Evolutionary conservation across 306 rosid species (phyloP).

Genomic region (Prunus mongolica): DNA sequence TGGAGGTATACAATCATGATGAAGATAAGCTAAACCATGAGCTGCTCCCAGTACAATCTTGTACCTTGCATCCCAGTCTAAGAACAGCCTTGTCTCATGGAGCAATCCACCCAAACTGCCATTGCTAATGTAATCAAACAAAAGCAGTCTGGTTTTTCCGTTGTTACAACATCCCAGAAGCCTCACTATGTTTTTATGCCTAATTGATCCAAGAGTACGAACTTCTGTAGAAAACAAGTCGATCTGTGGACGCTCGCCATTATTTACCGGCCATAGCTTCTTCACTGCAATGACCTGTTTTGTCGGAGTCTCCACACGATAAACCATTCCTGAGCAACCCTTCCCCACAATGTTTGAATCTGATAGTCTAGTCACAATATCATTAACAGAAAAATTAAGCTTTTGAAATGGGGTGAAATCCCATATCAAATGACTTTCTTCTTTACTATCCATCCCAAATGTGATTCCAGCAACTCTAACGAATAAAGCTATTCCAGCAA

Average conservation of each 20-base stretch:
- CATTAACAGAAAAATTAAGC: constrained; percentile 68
- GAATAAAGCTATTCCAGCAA: constrained; percentile 52
- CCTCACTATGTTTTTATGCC: constrained; percentile 90
- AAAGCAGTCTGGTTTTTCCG: constrained; percentile 68
- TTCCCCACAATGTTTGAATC: constrained; percentile 82
- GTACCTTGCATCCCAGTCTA: constrained; percentile 96
- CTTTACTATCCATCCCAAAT: constrained; percentile 34
- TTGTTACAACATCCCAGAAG: constrained; percentile 83
- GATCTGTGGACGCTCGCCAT: constrained; percentile 57
- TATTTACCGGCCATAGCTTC: constrained; percentile 78
- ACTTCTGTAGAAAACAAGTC: constrained; percentile 81
- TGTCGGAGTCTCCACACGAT: constrained; percentile 85
- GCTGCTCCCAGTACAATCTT: constrained; percentile 83
- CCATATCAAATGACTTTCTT: constrained; percentile 63
- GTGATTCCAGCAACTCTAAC: constrained; percentile 44
- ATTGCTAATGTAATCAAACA: constrained; percentile 84
- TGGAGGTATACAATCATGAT: constrained; percentile 90
- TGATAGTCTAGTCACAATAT: constrained; percentile 57
- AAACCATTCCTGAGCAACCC: constrained; percentile 88
- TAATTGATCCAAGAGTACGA: constrained; percentile 76
- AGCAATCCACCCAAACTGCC: constrained; percentile 75
- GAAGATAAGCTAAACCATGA: constrained; percentile 91
- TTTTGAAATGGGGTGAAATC: constrained; percentile 90
- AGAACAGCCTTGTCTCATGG: constrained; percentile 75
- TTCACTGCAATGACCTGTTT: constrained; percentile 84